Conservation (phyloP, 2,329 filamentous ascomycete genomes). For the Iodosphaeria phyllophila region DNA sequence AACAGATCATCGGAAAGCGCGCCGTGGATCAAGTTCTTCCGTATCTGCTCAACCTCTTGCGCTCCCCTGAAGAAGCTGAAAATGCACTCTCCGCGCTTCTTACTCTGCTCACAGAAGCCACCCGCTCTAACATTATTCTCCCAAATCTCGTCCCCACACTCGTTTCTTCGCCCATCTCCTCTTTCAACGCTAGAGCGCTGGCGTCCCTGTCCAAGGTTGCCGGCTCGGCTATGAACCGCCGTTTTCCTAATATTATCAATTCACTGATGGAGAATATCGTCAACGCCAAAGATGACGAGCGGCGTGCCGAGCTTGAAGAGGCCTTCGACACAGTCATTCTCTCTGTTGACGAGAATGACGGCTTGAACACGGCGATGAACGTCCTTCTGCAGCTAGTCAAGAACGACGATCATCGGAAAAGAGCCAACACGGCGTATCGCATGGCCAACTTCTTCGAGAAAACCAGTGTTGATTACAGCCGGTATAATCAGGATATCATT, state of each 20-base stretch:
- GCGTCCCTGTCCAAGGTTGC: conserved; percentile 88
- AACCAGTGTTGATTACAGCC: conserved; percentile 72
- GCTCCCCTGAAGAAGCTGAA: conserved; percentile 70
- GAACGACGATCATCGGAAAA: conserved; percentile 76
- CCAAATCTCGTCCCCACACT: conserved; percentile 92
- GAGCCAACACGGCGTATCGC: conserved; percentile 60
- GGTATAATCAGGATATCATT: conserved; percentile 92
- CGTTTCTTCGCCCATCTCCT: conserved; percentile 72
- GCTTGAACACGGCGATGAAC: conserved; percentile 89
- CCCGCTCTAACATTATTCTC: conserved; percentile 86
- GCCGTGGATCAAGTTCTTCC: conserved; percentile 92
- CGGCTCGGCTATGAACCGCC: conserved; percentile 74
- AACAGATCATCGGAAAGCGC: conserved; percentile 83
- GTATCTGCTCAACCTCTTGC: conserved; percentile 74
- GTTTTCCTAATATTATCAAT: conserved; percentile 78
- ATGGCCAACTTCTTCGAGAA: conserved; percentile 72
- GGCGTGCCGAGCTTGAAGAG: conserved; percentile 52
- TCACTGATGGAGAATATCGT: conserved; percentile 88
- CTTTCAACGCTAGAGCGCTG: conserved; percentile 87
- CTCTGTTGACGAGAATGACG: conserved; percentile 90
- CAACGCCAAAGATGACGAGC: conserved; percentile 51
- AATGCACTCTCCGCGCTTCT: conserved; percentile 85
- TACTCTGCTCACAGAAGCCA: conserved; percentile 83
- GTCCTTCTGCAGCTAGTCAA: conserved; percentile 77
- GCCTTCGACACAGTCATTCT: conserved; percentile 81